Percentiles rank a stretch among this genome's conserved stretches.
These are phyloP conservation scores for Ephemerocybe angulata DNA, from an alignment of 768 basidiomycete species.

Conservation along the genomic window DNA sequence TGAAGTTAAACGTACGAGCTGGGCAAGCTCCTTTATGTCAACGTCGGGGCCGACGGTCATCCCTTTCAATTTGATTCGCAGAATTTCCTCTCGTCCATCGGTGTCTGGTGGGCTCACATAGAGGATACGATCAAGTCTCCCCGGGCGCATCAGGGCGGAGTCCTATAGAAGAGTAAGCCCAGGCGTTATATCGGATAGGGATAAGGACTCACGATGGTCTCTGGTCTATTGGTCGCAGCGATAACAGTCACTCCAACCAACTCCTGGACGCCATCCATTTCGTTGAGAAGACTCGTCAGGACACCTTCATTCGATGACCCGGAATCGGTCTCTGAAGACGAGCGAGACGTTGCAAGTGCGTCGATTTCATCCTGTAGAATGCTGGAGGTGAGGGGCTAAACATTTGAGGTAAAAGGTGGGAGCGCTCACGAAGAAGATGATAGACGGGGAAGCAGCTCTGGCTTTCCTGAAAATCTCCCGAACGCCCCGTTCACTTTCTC, in stretches of 20 bases:
- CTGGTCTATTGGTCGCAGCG: constrained; percentile 94
- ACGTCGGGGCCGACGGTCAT: constrained; percentile 81
- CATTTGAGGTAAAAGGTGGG: not conserved
- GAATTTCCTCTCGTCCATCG: constrained; percentile 76
- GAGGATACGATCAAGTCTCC: constrained; percentile 88
- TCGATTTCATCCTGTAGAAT: constrained; percentile 90
- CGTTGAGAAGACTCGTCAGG: constrained; percentile 88
- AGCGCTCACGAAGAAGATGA: constrained; percentile 86
- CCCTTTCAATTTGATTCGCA: constrained; percentile 66
- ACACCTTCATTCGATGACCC: constrained; percentile 78
- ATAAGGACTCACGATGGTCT: constrained; percentile 56
- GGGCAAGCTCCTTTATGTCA: constrained; percentile 63
- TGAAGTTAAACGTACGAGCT: constrained; percentile 46
- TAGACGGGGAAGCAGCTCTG: constrained; percentile 88
- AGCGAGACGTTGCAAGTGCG: constrained; percentile 80
- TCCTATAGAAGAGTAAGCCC: constrained; percentile 66
- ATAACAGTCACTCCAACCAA: constrained; percentile 92
- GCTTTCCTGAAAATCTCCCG: constrained; percentile 96
- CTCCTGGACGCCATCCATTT: constrained; percentile 98
- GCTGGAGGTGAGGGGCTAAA: constrained; percentile 3
- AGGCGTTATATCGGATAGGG: not conserved
- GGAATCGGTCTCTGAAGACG: constrained; percentile 52
- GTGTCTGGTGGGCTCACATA: constrained; percentile 92
- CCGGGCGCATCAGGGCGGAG: constrained; percentile 90
- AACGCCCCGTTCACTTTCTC: constrained; percentile 93